Evolutionary conservation across 2,329 filamentous ascomycete species (phyloP), one percentile per base, ranked within the genome.

Genomic region (Pseudofabraea citricarpa): DNA sequence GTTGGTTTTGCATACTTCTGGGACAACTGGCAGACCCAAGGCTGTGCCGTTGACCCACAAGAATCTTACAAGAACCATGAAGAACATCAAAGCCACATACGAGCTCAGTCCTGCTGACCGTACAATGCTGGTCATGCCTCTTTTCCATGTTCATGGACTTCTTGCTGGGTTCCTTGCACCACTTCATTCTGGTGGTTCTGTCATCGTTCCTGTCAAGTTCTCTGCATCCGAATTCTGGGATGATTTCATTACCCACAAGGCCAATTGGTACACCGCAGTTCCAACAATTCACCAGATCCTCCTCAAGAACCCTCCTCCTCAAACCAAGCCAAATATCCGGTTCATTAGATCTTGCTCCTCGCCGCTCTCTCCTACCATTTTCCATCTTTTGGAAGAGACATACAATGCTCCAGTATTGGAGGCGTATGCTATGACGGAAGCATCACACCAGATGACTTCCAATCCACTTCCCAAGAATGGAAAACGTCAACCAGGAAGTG

Each of bases 261-360:
- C 88, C 20, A 95, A 88, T 63, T 95, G 89, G 89, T 95, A 93
- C 67, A 93, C 88, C 0, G 89, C 89, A 1, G 89, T 93, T n/a
- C 89, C 89, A 1, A 94, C 89, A 1, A 94, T 95, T 61, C 89
- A 94, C 64, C 88, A 93, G 60, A 91, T 95, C 56, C 73, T 95
- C 4, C 79, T 95, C 46, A 87, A 85, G 67, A 81, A 77, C 53
- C 80, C 85, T 6, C 63, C 77, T 3, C 89, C 87, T 4, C 75
- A 62, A 43, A 83, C 84, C 1, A 72, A 81, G 44, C 87, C 87
- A 2, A 63, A 73, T 13, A 93, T 95, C 58, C 81, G 89, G 53
- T 94, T 94, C 67, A 90, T 95, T 59, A 79, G 89, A 52, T 93
- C 87, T 12, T 94, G 89, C 70, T 91, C 87, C 9, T 90, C 85